Evolutionary conservation across 345 rosid species (phyloP), one percentile per base, ranked within the genome.

Genomic region (Gossypium longicalyx): DNA sequence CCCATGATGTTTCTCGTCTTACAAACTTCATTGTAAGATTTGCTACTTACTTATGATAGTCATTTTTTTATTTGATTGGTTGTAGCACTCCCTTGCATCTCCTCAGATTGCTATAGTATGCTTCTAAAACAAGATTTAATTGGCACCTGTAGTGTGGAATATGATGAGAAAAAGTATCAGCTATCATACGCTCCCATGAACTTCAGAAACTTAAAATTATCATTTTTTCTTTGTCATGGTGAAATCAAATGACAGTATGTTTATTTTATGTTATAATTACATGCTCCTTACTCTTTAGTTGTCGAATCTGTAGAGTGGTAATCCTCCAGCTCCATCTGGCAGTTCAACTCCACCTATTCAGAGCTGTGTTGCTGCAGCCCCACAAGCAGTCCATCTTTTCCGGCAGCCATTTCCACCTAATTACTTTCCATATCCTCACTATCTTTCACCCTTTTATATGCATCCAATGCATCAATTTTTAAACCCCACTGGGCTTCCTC

Each of bases 331-430:
- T 25, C 78, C 86, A 67, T 75, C 89, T 64, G 81, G 81, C 74
- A 85, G 85, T 75, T 80, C 85, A 70, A 80, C 85, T 73, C 90
- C 92, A 67, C 76, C 84, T 63, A 76, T 79, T 41, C 92, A 83
- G 80, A 82, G 70, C 74, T 77, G 91, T 67, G 61, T 86, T 72
- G 82, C 92, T 64, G 81, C 88, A 67, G 69, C 89, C 12, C 88
- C 88, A 9, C 98, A 85, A 52, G 86, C 86, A 29, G 79, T 93
- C 77, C 87, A 84, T 73, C 81, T 89, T 77, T 83, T 82, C 72
- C 84, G 90, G 85, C 93, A 89, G 74, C 91, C 95, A 43, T 91
- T 85, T 78, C 90, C 89, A 76, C 86, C 85, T 53, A 85, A 80
- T 77, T 87, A 80, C 78, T 84, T 84, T 53, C 87, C 89, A 43